phyloP scores from a whole-genome alignment of 805 yeast species.

The Wickerhamiella parazyma region DNA sequence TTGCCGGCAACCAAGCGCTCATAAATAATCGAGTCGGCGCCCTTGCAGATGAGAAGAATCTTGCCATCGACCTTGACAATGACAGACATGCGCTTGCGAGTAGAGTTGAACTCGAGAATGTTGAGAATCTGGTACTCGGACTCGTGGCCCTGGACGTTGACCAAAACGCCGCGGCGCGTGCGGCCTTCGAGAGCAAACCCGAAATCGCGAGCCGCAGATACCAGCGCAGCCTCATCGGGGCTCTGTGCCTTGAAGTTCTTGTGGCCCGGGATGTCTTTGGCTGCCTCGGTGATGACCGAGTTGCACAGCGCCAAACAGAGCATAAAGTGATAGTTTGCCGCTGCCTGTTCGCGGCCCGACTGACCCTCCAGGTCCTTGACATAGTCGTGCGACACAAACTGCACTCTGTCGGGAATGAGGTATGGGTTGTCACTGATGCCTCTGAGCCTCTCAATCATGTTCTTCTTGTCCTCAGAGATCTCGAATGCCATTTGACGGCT shows the following conservation, averaged over 20 bases:
- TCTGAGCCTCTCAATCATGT: constrained; percentile 37
- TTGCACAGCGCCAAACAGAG: constrained; percentile 62
- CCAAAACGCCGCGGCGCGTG: constrained; percentile 36
- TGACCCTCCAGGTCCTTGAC: constrained; percentile 38
- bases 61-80: constrained; percentile 35
- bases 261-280: constrained; percentile 23
- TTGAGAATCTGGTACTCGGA: constrained; percentile 41
- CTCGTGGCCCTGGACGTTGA: constrained; percentile 35
- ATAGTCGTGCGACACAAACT: constrained; percentile 54
- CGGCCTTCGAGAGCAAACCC: constrained; percentile 55
- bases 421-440: constrained; percentile 33
- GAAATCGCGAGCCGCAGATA: constrained; percentile 61
- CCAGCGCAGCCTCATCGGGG: constrained; percentile 77
- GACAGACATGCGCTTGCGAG: constrained; percentile 70
- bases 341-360: constrained; percentile 32
- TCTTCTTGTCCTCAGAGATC: constrained; percentile 34
- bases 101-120: constrained; percentile 55
- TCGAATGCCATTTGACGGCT: constrained; percentile 32
- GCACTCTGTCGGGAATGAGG: constrained; percentile 38
- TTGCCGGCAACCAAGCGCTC: constrained; percentile 31
- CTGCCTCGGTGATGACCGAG: constrained; percentile 56
- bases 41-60: constrained; percentile 47
- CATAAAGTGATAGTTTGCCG: constrained; percentile 49
- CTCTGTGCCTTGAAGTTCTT: constrained; percentile 66
- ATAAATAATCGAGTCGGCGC: constrained; percentile 71